Percentiles rank a stretch among this genome's conserved stretches.
phyloP scores from a whole-genome alignment of 345 rosid species.

The Sisymbrium irio region DNA sequence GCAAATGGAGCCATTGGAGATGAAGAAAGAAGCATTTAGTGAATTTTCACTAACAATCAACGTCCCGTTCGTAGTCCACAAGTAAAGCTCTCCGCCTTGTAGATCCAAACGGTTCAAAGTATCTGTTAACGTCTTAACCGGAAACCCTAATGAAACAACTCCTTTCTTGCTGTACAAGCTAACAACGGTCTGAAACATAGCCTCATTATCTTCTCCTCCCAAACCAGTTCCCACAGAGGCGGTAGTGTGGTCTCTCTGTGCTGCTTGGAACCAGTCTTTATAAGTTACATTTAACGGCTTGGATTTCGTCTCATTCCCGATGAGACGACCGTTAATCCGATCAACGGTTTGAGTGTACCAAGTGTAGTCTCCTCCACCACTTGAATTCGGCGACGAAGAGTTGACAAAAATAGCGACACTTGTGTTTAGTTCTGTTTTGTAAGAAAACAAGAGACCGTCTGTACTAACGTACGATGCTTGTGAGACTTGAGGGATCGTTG shows the following conservation, averaged over 20 bases:
- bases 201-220: slow-evolving; percentile 5
- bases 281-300: slow-evolving; percentile 6
- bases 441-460: slow-evolving; percentile 24
- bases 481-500: slow-evolving; percentile 26
- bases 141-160: slow-evolving; percentile 28
- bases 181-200: slow-evolving; percentile 10
- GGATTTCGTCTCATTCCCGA: neutral
- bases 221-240: slow-evolving; percentile 16
- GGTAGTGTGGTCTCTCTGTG: neutral
- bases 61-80: slow-evolving; percentile 24
- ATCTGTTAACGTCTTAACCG: neutral
- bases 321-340: slow-evolving; percentile 18
- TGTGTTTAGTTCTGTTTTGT: neutral
- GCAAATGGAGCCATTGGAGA: slow-evolving; percentile 22
- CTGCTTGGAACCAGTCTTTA: slow-evolving; percentile 22
- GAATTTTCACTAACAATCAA: slow-evolving; percentile 7
- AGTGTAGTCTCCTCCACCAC: slow-evolving; percentile 15
- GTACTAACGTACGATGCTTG: slow-evolving; percentile 25
- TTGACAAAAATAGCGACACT: slow-evolving; percentile 23
- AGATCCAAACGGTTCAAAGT: slow-evolving; percentile 17
- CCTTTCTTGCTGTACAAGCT: slow-evolving; percentile 30
- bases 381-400: slow-evolving; percentile 3
- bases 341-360: slow-evolving; percentile 35
- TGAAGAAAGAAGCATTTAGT: slow-evolving; percentile 10
- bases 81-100: slow-evolving; percentile 17